These are phyloP conservation scores for Diplodia intermedia DNA, from an alignment of 2,329 filamentous ascomycete genomes.

Conservation along the genomic window DNA sequence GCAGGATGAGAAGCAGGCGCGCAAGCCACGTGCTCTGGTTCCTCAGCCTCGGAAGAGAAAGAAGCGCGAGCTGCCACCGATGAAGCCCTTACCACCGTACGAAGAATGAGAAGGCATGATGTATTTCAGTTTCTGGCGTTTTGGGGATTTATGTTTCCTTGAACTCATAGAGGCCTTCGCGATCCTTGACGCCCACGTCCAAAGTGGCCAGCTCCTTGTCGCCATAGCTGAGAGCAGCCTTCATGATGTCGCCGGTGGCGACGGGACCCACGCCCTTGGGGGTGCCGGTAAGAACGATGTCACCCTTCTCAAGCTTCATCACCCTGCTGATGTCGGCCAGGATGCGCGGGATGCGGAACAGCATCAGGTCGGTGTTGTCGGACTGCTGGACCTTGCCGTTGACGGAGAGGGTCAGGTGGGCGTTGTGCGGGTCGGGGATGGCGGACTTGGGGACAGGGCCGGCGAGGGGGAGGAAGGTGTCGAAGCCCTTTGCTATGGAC, in stretches of 20 bases:
- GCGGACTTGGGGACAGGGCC: constrained; percentile 78
- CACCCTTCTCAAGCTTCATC: constrained; percentile 90
- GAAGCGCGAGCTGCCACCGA: constrained; percentile 8
- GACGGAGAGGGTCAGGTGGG: constrained; percentile 84
- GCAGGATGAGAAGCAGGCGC: neutral
- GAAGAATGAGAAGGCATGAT: neutral
- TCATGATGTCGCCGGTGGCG: constrained; percentile 84
- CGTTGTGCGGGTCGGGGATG: constrained; percentile 86
- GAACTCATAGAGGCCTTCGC: constrained; percentile 78
- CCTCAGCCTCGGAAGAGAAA: constrained; percentile 3
- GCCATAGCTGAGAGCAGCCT: constrained; percentile 75
- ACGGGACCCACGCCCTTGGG: constrained; percentile 94
- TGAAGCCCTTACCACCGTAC: neutral
- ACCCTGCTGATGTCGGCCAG: constrained; percentile 91
- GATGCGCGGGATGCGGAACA: constrained; percentile 87
- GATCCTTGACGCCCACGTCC: constrained; percentile 82
- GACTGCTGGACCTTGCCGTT: constrained; percentile 80
- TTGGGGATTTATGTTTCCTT: constrained; percentile 52
- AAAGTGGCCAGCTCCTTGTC: constrained; percentile 78
- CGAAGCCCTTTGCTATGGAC: constrained; percentile 96
- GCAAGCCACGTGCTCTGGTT: neutral
- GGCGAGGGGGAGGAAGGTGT: constrained; percentile 92
- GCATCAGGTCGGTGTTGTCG: constrained; percentile 92
- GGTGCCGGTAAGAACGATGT: constrained; percentile 95
- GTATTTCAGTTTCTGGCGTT: constrained; percentile 8